Conservation (phyloP, 164 flowering plant genomes). For the Berberis vulgaris region DNA sequence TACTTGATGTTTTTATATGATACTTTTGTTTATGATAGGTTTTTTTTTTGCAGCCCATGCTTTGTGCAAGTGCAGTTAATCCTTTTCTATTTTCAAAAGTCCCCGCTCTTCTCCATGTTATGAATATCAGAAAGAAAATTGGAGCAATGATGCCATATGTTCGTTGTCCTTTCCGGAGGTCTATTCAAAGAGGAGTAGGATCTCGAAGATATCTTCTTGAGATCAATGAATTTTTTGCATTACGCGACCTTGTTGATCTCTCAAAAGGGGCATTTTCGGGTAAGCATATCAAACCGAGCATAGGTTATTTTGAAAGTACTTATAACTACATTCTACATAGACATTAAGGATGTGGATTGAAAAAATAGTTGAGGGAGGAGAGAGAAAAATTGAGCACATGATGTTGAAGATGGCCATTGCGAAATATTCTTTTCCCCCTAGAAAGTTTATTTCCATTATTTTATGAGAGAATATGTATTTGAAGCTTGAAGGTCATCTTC, state of each 20-base stretch:
- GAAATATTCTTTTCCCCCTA: no score
- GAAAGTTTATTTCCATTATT: no score
- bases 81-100: conserved; percentile 82
- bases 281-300: conserved; percentile 15
- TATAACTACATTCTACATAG: neutral
- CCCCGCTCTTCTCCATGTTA: conserved; percentile 68
- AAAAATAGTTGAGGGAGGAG: no score
- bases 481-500: no score
- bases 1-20: neutral
- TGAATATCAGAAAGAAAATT: conserved; percentile 66
- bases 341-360: no score
- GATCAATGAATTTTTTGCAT: conserved; percentile 85
- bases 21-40: neutral
- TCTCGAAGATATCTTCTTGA: conserved; percentile 87
- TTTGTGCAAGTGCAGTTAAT: conserved; percentile 92
- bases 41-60: conserved; percentile 80
- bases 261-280: conserved; percentile 97
- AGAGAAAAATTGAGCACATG: no score
- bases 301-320: neutral
- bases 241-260: conserved; percentile 87
- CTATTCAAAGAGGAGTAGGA: conserved; percentile 68
- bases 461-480: no score
- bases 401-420: no score
- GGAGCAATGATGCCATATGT: conserved; percentile 70
- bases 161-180: conserved; percentile 80